Evolutionary conservation across 371 early-diverging fungal species (phyloP).

Genomic region (Lichtheimia hyalospora): DNA sequence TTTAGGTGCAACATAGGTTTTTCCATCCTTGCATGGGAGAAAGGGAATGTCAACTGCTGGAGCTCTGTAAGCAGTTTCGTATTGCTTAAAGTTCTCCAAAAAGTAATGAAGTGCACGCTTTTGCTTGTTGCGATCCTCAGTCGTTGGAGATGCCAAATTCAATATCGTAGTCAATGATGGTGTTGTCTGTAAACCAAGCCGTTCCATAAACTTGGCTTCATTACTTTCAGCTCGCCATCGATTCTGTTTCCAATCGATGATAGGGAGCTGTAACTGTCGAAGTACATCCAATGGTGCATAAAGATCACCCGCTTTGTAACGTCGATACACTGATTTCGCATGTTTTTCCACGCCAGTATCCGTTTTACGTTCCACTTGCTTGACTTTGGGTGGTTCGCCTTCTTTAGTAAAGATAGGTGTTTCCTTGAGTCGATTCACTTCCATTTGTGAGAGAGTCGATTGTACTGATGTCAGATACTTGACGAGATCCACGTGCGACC

Average conservation of each 20-base stretch:
- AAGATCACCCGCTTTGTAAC: slow-evolving; percentile 73
- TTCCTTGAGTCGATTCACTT: slow-evolving; percentile 61
- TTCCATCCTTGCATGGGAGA: slow-evolving; percentile 58
- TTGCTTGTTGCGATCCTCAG: slow-evolving; percentile 36
- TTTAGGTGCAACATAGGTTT: slow-evolving; percentile 46
- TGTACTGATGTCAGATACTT: slow-evolving; percentile 79
- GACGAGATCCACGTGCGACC: slow-evolving; percentile 85
- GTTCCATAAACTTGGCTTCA: slow-evolving; percentile 64
- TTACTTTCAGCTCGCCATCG: slow-evolving; percentile 55
- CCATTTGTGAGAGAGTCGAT: slow-evolving; percentile 59
- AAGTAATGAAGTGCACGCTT: slow-evolving; percentile 66
- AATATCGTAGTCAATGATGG: slow-evolving; percentile 63
- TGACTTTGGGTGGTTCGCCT: slow-evolving; percentile 32
- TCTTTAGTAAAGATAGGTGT: slow-evolving; percentile 75
- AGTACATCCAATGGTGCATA: slow-evolving; percentile 71
- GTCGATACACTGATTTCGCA: slow-evolving; percentile 24
- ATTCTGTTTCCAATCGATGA: slow-evolving; percentile 68
- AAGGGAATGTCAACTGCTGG: slow-evolving; percentile 52
- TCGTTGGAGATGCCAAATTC: slow-evolving; percentile 44
- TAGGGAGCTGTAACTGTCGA: slow-evolving; percentile 61
- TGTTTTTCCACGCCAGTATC: slow-evolving; percentile 21
- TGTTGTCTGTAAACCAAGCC: slow-evolving; percentile 59
- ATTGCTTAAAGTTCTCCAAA: slow-evolving; percentile 68
- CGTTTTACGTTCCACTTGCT: slow-evolving; percentile 16
- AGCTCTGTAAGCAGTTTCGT: slow-evolving; percentile 48